phyloP scores from a whole-genome alignment of 306 rosid species.

The Rosa rugosa region DNA sequence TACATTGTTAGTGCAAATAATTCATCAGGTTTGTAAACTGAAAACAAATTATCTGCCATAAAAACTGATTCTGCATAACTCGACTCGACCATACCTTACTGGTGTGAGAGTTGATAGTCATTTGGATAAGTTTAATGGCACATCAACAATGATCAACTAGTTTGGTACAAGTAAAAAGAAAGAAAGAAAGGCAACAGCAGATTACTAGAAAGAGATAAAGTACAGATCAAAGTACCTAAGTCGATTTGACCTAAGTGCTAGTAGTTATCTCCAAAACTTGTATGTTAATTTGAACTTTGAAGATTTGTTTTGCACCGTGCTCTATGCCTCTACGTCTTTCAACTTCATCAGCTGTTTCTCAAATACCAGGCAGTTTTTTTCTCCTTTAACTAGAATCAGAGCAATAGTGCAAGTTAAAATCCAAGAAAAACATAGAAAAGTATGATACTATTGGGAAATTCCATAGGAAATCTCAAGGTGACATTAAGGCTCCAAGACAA shows the following conservation, averaged over 20 bases:
- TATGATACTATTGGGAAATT: neutral
- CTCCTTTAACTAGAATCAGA: neutral
- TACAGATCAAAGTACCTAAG: neutral
- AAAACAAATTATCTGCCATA: neutral
- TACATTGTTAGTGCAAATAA: neutral
- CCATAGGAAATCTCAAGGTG: neutral
- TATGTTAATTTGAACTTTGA: neutral
- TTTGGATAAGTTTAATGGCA: neutral
- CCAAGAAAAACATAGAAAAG: neutral
- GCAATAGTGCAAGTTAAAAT: neutral
- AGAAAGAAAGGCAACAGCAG: neutral
- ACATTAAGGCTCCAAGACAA: neutral
- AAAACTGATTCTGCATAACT: constrained; percentile 2
- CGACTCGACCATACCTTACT: neutral
- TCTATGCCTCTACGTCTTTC: neutral
- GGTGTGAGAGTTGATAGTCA: neutral
- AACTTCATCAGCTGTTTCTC: neutral
- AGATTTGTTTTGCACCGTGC: neutral
- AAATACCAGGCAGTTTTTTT: neutral
- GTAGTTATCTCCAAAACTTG: neutral
- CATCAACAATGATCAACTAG: neutral
- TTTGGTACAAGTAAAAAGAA: neutral
- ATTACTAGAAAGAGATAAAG: neutral
- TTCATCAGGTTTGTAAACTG: neutral
- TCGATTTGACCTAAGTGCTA: neutral